Evolutionary conservation across 1,284 basidiomycete genomes (phyloP).

Genomic region (Porphyrellus sp.): DNA sequence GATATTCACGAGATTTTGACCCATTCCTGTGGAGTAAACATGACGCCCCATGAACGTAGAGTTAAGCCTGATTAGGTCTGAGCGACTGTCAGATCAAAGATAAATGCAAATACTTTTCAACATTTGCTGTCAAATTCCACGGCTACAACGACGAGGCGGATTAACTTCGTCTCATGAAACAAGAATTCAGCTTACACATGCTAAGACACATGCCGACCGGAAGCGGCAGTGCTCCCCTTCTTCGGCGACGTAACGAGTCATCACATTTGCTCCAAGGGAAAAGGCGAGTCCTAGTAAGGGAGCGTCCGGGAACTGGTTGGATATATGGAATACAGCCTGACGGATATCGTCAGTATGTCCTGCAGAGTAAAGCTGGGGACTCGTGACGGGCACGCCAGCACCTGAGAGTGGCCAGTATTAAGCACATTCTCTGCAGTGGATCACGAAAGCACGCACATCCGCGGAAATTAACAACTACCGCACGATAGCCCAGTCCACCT

Average conservation of each 20-base stretch:
- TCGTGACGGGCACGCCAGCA: constrained; percentile 80
- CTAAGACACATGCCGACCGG: constrained; percentile 73
- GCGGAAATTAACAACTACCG: constrained; percentile 86
- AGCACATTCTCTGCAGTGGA: constrained; percentile 9
- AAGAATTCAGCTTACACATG: constrained; percentile 55
- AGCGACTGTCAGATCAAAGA: constrained; percentile 16
- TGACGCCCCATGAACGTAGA: constrained; percentile 61
- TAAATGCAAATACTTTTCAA: constrained; percentile 45
- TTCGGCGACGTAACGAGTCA: constrained; percentile 90
- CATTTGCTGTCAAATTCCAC: constrained; percentile 70
- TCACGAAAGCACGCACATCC: constrained; percentile 62
- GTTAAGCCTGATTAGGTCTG: constrained; percentile 49
- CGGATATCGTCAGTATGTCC: constrained; percentile 85
- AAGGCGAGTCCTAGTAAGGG: constrained; percentile 88
- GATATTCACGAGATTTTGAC: constrained; percentile 68
- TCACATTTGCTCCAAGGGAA: constrained; percentile 89
- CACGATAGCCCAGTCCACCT: constrained; percentile 85
- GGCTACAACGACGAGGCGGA: constrained; percentile 47
- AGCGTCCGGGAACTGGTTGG: constrained; percentile 72
- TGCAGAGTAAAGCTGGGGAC: constrained; percentile 83
- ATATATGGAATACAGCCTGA: constrained; percentile 76
- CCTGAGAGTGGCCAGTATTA: constrained; percentile 41
- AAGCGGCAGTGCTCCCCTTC: constrained; percentile 80
- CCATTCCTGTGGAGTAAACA: constrained; percentile 85
- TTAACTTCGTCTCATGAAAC: constrained; percentile 14